These are phyloP conservation scores for Rhododendron mucronatum DNA, from an alignment of 148 eudicot species.

Conservation along the genomic window DNA sequence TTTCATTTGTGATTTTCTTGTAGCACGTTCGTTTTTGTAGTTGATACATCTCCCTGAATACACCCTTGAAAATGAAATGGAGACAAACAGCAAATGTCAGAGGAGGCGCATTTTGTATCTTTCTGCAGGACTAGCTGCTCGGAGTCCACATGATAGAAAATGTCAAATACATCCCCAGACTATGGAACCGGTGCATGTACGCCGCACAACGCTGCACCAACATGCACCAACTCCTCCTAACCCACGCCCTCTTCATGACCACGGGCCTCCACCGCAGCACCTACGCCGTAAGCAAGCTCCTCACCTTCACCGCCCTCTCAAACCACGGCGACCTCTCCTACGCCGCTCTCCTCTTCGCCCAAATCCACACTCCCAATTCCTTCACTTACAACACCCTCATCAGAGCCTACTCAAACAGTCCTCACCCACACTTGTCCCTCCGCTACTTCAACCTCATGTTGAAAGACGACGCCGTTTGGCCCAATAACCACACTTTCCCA, in stretches of 20 bases:
- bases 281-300: constrained; percentile 1
- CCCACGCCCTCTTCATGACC: background rate
- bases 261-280: background rate
- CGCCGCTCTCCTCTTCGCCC: background rate
- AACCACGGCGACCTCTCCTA: background rate
- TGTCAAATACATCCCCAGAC: background rate
- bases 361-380: background rate
- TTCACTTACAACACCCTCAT: background rate
- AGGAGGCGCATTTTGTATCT: too few species aligned
- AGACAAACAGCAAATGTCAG: too few species aligned
- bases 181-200: background rate
- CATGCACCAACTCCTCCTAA: background rate
- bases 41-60: too few species aligned
- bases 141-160: background rate
- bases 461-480: background rate
- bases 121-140: too few species aligned
- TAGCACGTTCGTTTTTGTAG: too few species aligned
- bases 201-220: background rate
- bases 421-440: background rate
- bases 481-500: background rate
- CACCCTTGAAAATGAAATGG: too few species aligned
- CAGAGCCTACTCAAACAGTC: background rate
- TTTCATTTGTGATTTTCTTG: too few species aligned
- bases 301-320: background rate
- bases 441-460: background rate